These are phyloP conservation scores for Endoconidiophora polonica DNA, from an alignment of 2,329 filamentous ascomycete genomes.

Conservation along the genomic window DNA sequence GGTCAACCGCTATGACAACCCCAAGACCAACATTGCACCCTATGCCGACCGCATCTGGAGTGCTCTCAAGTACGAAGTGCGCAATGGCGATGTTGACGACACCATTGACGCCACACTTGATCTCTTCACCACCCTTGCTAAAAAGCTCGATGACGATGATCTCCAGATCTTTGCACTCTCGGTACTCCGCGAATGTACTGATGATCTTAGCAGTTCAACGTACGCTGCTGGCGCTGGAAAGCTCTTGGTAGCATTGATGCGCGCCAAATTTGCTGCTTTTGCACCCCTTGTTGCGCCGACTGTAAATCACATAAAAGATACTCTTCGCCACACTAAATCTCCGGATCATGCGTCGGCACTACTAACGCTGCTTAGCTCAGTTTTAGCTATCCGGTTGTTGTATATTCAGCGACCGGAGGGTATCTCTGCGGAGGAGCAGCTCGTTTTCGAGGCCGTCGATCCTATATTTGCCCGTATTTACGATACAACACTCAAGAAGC, in stretches of 20 bases:
- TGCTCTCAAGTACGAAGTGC: slow-evolving; percentile 46
- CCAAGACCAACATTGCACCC: slow-evolving; percentile 30
- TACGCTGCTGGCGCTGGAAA: slow-evolving; percentile 37
- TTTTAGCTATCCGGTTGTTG: slow-evolving; percentile 30
- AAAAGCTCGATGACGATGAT: slow-evolving; percentile 27
- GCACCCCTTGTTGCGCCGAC: slow-evolving; percentile 28
- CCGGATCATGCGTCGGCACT: slow-evolving; percentile 34
- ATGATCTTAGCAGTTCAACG: slow-evolving; percentile 35
- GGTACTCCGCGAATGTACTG: slow-evolving; percentile 35
- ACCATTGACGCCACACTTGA: slow-evolving; percentile 39
- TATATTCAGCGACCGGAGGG: slow-evolving; percentile 19
- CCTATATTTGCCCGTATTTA: slow-evolving; percentile 26
- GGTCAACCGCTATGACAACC: slow-evolving; percentile 30
- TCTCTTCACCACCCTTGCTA: slow-evolving; percentile 33
- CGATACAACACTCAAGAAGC: slow-evolving; percentile 15
- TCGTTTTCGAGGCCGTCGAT: slow-evolving; percentile 23
- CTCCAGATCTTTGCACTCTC: slow-evolving; percentile 30
- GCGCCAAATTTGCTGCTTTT: slow-evolving; percentile 32
- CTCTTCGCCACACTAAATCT: slow-evolving; percentile 33
- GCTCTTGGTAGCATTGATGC: slow-evolving; percentile 33
- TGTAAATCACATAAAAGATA: slow-evolving; percentile 33
- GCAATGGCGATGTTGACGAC: slow-evolving; percentile 42
- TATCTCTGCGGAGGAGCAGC: slow-evolving; percentile 22
- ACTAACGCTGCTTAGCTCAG: slow-evolving; percentile 32
- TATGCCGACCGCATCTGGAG: slow-evolving; percentile 36